phyloP scores from a whole-genome alignment of 2,329 filamentous ascomycete species.

The Septoria linicola region DNA sequence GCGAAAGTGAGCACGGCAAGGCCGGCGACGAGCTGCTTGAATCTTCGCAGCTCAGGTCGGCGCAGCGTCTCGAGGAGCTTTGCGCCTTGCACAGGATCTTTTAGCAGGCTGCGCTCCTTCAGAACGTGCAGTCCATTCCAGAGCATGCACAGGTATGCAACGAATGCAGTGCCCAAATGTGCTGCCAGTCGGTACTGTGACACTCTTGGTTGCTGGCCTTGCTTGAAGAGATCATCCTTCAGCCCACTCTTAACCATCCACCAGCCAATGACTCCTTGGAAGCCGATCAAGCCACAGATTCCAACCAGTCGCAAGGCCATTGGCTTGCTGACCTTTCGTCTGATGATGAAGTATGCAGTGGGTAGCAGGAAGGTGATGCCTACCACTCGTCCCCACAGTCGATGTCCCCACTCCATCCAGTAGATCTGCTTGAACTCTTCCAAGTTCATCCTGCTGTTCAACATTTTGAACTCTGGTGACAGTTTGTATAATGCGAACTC shows the following conservation, averaged over 20 bases:
- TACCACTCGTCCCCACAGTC: constrained; percentile 89
- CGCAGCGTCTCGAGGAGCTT: constrained; percentile 60
- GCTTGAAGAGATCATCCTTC: constrained; percentile 91
- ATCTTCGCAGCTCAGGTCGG: constrained; percentile 66
- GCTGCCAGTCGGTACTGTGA: constrained; percentile 90
- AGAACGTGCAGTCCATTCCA: constrained; percentile 83
- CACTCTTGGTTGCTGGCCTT: constrained; percentile 85
- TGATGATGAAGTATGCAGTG: constrained; percentile 81
- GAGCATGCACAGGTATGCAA: constrained; percentile 93
- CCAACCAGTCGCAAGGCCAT: constrained; percentile 78
- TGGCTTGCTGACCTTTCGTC: constrained; percentile 70
- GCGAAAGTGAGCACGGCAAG: constrained; percentile 76
- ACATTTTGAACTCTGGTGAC: constrained; percentile 85
- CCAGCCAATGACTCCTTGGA: constrained; percentile 95
- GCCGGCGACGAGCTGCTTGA: constrained; percentile 70
- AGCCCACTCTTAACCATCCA: constrained; percentile 99
- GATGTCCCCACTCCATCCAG: constrained; percentile 98
- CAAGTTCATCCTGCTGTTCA: constrained; percentile 91
- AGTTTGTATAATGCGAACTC: constrained; percentile 91
- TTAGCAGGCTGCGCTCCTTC: constrained; percentile 70
- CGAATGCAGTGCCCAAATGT: constrained; percentile 85
- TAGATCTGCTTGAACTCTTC: constrained; percentile 98
- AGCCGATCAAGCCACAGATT: constrained; percentile 85
- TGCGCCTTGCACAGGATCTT: constrained; percentile 59
- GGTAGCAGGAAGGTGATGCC: constrained; percentile 87